phyloP scores from a whole-genome alignment of 176 grass and related monocot species.

The Dactylis glomerata region DNA sequence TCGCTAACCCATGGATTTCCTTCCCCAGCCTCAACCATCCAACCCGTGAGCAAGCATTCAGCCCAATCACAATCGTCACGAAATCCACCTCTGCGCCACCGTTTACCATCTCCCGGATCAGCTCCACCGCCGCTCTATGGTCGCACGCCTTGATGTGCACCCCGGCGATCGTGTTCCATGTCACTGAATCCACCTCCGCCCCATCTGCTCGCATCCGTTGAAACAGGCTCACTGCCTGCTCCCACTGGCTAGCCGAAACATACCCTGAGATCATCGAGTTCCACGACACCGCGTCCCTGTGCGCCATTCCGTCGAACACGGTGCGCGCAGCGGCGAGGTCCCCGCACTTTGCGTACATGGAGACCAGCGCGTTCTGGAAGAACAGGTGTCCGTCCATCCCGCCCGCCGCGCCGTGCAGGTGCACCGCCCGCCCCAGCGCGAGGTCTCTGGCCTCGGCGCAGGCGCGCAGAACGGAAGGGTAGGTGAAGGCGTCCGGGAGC shows the following conservation, averaged over 20 bases:
- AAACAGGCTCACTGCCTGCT: conserved; percentile 28
- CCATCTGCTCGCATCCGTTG: conserved; percentile 20
- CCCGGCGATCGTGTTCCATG: conserved; percentile 52
- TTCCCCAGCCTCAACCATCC: conserved; percentile 43
- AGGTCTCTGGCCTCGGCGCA: conserved; percentile 44
- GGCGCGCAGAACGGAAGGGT: conserved; percentile 50
- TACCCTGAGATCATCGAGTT: conserved; percentile 43
- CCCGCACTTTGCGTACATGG: conserved; percentile 48
- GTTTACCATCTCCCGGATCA: conserved; percentile 43
- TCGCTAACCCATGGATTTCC: conserved; percentile 55
- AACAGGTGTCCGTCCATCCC: conserved; percentile 40
- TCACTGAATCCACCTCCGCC: conserved; percentile 37
- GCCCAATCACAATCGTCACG: conserved; percentile 53
- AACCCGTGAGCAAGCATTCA: conserved; percentile 49
- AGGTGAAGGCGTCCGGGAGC: conserved; percentile 46
- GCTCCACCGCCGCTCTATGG: conserved; percentile 28
- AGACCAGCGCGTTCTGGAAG: conserved; percentile 44
- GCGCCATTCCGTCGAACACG: conserved; percentile 57
- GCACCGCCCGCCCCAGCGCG: conserved; percentile 35
- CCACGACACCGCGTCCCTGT: conserved; percentile 44
- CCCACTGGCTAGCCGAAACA: neutral
- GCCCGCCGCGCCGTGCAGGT: neutral
- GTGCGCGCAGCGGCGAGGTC: conserved; percentile 30
- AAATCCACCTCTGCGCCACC: conserved; percentile 36
- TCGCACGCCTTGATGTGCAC: conserved; percentile 41